Evolutionary conservation across 805 yeast species (phyloP), one percentile per base, ranked within the genome.

Genomic region (Nakazawaea populi): DNA sequence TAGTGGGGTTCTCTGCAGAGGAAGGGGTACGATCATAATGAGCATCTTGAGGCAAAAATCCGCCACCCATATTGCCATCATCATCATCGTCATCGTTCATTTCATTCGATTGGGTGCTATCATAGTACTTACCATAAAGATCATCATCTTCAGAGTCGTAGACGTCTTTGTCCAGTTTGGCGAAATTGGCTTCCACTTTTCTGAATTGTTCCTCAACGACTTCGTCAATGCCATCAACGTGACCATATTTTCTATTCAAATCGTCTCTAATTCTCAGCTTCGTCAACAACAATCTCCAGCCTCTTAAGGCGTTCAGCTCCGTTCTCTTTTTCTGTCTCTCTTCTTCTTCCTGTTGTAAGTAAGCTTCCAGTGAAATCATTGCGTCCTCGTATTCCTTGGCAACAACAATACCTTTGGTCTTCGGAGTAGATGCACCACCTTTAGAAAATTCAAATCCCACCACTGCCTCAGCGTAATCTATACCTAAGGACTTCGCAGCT

Each of bases 391-490:
- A 80, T 58, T 83, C 84, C 28, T 61, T 60, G 4, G 87, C 84
- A 5, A 90, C 84, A 1, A 94, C 85, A 29, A 89, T 77, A 2
- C 98, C 98, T 4, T 83, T 81, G 41, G 82, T 76, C 48, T 73
- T 71, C 0, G 95, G 92, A 9, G 80, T 82, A 0, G 86, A 82
- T 1, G 62, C 56, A n/a, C 58, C 55, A n/a, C 69, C 59, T 35
- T 61, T 60, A 7, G 55, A 40, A 66, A 87, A 94, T 51, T 89
- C 94, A 68, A 94, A 92, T 0, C 91, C 89, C 2, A 85, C 83
- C 2, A 90, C 91, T 0, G 97, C 98, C 45, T 81, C 83, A 0
- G 96, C 97, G 69, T 75, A 89, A 56, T 89, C 96, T 6, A 92
- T 74, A 0, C 77, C 80, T 9, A 91, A 59, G 0, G 82, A 61